Base-by-base conservation (phyloP, 306 rosid genomes). In the Cajanus cajan region DNA sequence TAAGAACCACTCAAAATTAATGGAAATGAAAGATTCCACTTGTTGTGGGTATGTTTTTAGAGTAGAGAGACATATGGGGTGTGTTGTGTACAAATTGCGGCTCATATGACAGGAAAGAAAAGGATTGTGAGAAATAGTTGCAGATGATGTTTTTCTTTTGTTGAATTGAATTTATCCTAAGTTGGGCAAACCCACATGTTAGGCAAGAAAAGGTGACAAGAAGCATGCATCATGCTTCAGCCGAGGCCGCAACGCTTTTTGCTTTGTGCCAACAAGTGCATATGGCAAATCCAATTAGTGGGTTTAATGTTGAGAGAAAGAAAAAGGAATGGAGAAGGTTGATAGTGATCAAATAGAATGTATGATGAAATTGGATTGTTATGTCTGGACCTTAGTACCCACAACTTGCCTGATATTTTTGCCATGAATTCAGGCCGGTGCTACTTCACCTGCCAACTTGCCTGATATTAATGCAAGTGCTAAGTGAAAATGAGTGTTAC, bases 191-290 rank as follows among this genome's bases (percentile, higher is more conserved):
- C 52, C 24, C 44, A 59, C 50, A 59, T 47, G 68, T 48, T 58
- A 36, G 34, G 61, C 8, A 59, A 9, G 68, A 71, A 71, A 78
- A 64, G 64, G 75, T 52, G 47, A 77, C 47, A 41, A 69, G 74
- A 82, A 78, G 44, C 82, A 77, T 50, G 80, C 25, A 70, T 51
- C 59, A 59, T 82, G 85, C 14, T 66, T 37, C 25, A 13, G 39
- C 13, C 5, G 13, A 18, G 13, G 40, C 52, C 59, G 25, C 57
- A 52, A 76, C 19, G n/a, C 47, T 63, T 78, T 66, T 45, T 71
- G 45, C 33, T 71, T 63, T 82, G 71, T 1, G n/a, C 64, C 79
- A 77, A 77, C 86, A 82, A 16, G 52, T 71, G 76, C 86, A 83
- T 78, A 66, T 72, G 83, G 59, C 67, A 44, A 78, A 61, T 33